Conservation (phyloP, 768 basidiomycete species). For the Tephrocybe sp. region DNA sequence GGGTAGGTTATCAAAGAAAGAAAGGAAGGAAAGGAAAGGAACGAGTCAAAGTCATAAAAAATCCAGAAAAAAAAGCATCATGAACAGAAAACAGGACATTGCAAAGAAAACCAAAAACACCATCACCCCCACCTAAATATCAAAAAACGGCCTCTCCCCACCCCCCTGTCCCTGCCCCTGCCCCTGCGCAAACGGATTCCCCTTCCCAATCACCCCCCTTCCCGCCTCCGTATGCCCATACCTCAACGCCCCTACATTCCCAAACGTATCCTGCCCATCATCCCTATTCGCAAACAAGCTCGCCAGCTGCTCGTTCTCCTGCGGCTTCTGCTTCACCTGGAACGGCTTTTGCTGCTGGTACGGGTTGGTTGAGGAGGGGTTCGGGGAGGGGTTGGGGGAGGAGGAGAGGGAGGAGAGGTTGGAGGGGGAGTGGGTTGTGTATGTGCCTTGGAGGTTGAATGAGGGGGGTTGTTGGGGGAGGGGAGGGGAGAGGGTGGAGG, state of each 20-base stretch:
- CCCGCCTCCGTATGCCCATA: slow-evolving; percentile 63
- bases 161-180: slow-evolving; percentile 55
- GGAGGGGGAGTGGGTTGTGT: slow-evolving; percentile 51
- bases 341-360: slow-evolving; percentile 28
- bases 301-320: slow-evolving; percentile 78
- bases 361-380: slow-evolving; percentile 24
- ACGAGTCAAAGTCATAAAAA: too few relatives aligned
- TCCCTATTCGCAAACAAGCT: slow-evolving; percentile 84
- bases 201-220: slow-evolving; percentile 40
- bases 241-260: slow-evolving; percentile 81
- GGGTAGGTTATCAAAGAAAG: too few relatives aligned
- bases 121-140: too few relatives aligned
- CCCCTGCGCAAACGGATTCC: slow-evolving; percentile 71
- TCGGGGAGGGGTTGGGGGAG: slow-evolving; percentile 20
- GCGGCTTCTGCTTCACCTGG: slow-evolving; percentile 41
- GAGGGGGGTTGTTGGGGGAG: slow-evolving; percentile 39
- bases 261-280: slow-evolving; percentile 94
- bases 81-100: too few relatives aligned
- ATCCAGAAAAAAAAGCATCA: too few relatives aligned
- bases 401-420: slow-evolving; percentile 41
- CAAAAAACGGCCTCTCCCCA: slow-evolving; percentile 79
- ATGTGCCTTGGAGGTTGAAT: slow-evolving; percentile 74
- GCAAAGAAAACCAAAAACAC: too few relatives aligned
- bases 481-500: slow-evolving; percentile 29
- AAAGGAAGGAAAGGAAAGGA: too few relatives aligned